phyloP scores from a whole-genome alignment of 1,284 basidiomycete genomes.

The Rhodotorula mucilaginosa region DNA sequence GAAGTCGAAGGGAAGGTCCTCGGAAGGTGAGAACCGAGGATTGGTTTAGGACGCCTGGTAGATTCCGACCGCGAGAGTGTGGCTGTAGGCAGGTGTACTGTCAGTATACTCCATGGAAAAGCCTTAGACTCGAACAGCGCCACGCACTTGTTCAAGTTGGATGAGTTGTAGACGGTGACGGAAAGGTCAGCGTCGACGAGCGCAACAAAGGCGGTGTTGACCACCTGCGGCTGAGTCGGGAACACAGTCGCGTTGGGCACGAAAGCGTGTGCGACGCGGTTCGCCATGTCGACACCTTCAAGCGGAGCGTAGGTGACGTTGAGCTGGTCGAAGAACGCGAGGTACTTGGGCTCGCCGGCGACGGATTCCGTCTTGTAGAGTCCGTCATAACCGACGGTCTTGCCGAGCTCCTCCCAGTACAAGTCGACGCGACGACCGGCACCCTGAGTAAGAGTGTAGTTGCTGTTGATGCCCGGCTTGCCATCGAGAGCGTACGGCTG shows the following conservation, averaged over 20 bases:
- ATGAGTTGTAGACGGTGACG: constrained; percentile 57
- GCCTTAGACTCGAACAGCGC: background rate
- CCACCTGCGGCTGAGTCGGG: constrained; percentile 41
- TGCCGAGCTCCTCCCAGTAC: constrained; percentile 60
- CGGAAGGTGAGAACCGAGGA: no score
- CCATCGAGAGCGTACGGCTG: constrained; percentile 45
- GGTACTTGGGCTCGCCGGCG: constrained; percentile 54
- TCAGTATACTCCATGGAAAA: background rate
- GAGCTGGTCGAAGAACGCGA: constrained; percentile 61
- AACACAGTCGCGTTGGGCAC: constrained; percentile 48
- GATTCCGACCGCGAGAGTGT: constrained; percentile 48
- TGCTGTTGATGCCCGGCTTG: constrained; percentile 56
- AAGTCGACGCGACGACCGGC: constrained; percentile 56
- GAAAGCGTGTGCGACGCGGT: constrained; percentile 42
- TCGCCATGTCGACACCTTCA: background rate
- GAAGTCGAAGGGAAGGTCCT: no score
- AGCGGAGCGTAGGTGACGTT: constrained; percentile 57
- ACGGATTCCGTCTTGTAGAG: constrained; percentile 58
- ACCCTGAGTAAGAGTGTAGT: constrained; percentile 55
- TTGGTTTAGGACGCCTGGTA: constrained; percentile 2
- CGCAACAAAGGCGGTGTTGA: constrained; percentile 61
- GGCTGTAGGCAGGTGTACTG: constrained; percentile 10
- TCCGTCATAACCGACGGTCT: constrained; percentile 56
- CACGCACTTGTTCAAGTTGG: background rate
- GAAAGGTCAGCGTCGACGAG: constrained; percentile 57